Conservation (phyloP, 2,329 filamentous ascomycete species). For the Aureobasidium namibiae region DNA sequence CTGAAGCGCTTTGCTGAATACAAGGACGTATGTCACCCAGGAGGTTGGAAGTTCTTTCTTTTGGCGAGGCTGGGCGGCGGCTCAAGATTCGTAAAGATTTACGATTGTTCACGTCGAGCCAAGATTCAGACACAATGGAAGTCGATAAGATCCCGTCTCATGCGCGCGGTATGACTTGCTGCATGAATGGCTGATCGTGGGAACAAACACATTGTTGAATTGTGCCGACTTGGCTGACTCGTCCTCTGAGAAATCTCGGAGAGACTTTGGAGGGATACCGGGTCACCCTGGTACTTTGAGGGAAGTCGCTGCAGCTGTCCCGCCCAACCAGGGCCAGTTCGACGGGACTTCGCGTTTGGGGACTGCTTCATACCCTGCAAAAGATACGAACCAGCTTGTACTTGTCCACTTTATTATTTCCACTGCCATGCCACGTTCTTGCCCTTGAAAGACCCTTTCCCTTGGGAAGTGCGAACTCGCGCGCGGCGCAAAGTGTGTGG, state of each 20-base stretch:
- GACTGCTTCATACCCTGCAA: too few species aligned
- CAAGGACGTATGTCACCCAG: neutral
- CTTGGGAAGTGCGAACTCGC: neutral
- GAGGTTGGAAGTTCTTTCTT: neutral
- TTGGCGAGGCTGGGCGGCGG: neutral
- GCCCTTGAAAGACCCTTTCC: neutral
- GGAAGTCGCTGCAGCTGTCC: neutral
- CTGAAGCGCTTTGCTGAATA: neutral
- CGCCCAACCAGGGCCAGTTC: neutral
- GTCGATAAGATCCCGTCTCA: constrained; percentile 1
- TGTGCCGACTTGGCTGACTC: neutral
- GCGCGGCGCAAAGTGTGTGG: neutral
- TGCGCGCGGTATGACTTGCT: neutral
- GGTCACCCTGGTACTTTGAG: neutral
- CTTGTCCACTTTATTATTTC: neutral
- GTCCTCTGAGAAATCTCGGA: neutral
- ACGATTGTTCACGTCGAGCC: neutral
- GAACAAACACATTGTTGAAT: neutral
- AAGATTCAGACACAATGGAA: neutral
- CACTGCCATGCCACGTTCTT: neutral
- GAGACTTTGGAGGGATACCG: neutral
- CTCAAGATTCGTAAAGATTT: neutral
- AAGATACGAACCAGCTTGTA: neutral
- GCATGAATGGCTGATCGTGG: neutral
- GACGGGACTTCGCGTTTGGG: neutral